phyloP scores from a whole-genome alignment of 2,329 filamentous ascomycete species.

The Sarocladium kiliense region DNA sequence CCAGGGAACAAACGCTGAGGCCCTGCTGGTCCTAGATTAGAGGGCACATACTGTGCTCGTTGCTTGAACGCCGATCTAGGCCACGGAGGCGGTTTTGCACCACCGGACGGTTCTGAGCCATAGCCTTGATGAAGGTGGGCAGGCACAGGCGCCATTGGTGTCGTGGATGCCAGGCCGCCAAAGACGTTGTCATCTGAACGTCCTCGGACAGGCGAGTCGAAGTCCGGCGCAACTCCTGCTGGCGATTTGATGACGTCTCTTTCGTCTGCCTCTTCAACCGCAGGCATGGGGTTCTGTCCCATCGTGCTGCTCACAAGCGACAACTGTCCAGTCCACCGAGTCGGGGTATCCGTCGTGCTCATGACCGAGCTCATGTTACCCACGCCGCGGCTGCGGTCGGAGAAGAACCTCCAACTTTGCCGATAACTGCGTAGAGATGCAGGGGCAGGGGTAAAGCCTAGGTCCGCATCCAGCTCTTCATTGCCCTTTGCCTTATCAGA shows the following conservation, averaged over 20 bases:
- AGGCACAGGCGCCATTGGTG: constrained; percentile 36
- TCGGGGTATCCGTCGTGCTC: constrained; percentile 34
- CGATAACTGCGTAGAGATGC: constrained; percentile 14
- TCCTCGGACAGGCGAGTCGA: not conserved
- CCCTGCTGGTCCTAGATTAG: not conserved
- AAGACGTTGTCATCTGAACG: not conserved
- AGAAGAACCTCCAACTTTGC: constrained; percentile 20
- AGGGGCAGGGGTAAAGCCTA: not conserved
- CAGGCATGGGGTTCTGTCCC: constrained; percentile 22
- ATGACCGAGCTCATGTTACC: constrained; percentile 13
- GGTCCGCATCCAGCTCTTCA: not conserved
- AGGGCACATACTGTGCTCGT: not conserved
- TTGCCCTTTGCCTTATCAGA: constrained; percentile 13
- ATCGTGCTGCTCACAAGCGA: constrained; percentile 28
- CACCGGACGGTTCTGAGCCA: constrained; percentile 14
- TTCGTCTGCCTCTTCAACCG: constrained; percentile 26
- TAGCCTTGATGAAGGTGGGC: constrained; percentile 35
- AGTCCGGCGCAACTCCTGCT: not conserved
- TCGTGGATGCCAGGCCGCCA: constrained; percentile 29
- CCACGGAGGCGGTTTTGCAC: constrained; percentile 1
- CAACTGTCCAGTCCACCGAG: constrained; percentile 39
- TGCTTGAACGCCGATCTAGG: not conserved
- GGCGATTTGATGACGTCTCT: constrained; percentile 10
- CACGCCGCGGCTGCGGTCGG: constrained; percentile 16
- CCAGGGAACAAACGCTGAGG: not conserved